phyloP scores from a whole-genome alignment of 2,329 filamentous ascomycete species.

The Endoconidiophora laricicola region DNA sequence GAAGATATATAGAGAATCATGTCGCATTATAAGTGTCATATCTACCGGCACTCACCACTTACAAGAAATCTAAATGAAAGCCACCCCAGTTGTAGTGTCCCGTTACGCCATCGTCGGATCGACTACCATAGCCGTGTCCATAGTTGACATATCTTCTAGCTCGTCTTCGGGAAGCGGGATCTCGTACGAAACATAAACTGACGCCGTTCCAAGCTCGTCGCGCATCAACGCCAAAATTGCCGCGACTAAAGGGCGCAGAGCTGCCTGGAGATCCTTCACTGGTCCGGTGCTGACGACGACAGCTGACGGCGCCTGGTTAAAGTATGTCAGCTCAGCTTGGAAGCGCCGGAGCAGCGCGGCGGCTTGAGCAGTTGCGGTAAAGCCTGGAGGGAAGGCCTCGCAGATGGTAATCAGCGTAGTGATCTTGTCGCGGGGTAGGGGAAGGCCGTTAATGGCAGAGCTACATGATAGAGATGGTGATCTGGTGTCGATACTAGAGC shows the following conservation, averaged over 20 bases:
- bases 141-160: neutral
- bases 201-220: slow-evolving; percentile 21
- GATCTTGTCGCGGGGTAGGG: slow-evolving; percentile 22
- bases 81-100: neutral
- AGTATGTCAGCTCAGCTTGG: slow-evolving; percentile 7
- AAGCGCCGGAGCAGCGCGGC: slow-evolving; percentile 21
- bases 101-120: neutral
- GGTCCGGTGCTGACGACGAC: neutral
- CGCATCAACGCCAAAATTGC: slow-evolving; percentile 18
- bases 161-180: neutral
- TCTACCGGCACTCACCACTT: neutral
- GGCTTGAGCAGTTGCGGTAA: slow-evolving; percentile 21
- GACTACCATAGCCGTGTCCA: neutral
- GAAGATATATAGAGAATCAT: neutral
- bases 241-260: slow-evolving; percentile 13
- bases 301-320: slow-evolving; percentile 8
- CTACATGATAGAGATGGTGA: no score
- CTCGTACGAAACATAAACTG: slow-evolving; percentile 14
- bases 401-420: slow-evolving; percentile 21
- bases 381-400: slow-evolving; percentile 23
- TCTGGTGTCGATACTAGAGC: neutral
- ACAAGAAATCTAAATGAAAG: slow-evolving; percentile 3
- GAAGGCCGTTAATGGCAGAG: slow-evolving; percentile 14
- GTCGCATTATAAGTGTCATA: neutral
- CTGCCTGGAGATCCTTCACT: slow-evolving; percentile 14